Base-by-base conservation (phyloP, 768 basidiomycete species). In the Termitomyces sp. region DNA sequence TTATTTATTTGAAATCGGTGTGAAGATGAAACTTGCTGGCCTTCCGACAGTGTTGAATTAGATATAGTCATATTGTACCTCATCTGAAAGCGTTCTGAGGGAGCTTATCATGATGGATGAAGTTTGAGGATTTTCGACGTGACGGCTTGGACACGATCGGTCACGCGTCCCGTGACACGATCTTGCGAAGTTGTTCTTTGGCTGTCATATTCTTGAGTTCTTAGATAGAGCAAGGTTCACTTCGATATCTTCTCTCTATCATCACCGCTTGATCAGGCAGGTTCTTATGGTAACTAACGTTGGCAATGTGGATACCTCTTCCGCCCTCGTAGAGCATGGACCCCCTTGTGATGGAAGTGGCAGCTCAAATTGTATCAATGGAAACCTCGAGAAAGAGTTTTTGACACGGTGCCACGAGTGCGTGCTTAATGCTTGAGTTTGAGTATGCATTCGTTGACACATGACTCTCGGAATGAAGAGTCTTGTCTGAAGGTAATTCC, bases 1-100 rank as follows among this genome's bases (percentile, higher is more conserved):
- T 66, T 95, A 94, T 70, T 77, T 95, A 17, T 92, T 94, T 61
- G 93, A 95, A 66, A 84, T 94, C 48, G 87, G 81, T 11, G 89
- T 92, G 51, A 89, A 87, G 71, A 89, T 90, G 88, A 86, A 81
- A 64, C 68, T 81, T 38, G 83, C 83, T 0, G 82, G 82, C 1
- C 61, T 87, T 9, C 77, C 76, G 6, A 82, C 83, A 1, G 73
- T 74, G 10, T 60, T 76, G 42, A 70, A 71, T 54, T 64, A 59
- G 26, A 34, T 37, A n/a, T 45, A 32, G 37, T 51, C 14, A 26
- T 37, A 32, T 26, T 34, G 44, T 44, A 32, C 2, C 21, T 50
- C 26, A 49, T 21, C 9, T 32, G n/a, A 37, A 22, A 6, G 34
- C 24, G 34, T 22, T 48, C 22, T 32, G 26, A 28, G 44, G 24